Evolutionary conservation across 371 early-diverging fungal species (phyloP), one percentile per base, ranked within the genome.

Genomic region (Smittium mucronatum): DNA sequence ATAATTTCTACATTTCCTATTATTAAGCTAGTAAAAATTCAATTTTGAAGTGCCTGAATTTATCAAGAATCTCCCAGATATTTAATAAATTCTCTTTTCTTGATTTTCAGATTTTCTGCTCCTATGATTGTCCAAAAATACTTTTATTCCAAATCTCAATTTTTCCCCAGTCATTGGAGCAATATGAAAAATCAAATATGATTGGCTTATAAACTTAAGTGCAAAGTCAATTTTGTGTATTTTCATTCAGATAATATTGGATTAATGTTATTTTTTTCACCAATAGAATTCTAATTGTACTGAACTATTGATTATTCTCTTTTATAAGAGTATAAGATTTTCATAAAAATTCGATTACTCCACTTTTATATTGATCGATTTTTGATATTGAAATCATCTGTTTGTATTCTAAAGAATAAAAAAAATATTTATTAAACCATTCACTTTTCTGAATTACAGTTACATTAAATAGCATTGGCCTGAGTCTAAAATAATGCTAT

Each of bases 101-200:
- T 25, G 63, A 28, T 33, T 61, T 61, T 5, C n/a, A 61, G 5
- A 26, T n/a, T 28, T 61, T 30, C 5, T 15, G 16, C 26, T 30
- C 29, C 31, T 61, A 16, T 30, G 5, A 30, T 61, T 28, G 29
- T 5, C 16, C 5, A 33, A 30, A 30, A 15, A 5, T 5, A 30
- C 31, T 16, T n/a, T 28, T 30, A 33, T 61, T 61, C 63, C 63
- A 61, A 11, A 30, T 33, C 36, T 65, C 8, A 65, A 34, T n/a
- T 65, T 36, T 36, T 65, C 34, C 25, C 65, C 65, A 32, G 65
- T 65, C 25, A 65, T 65, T n/a, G 34, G n/a, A 15, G 34, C 65
- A 65, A n/a, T 36, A 65, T 65, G 65, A 33, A 34, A 33, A 2
- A 65, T 2, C 34, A 33, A 34, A n/a, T 33, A 31, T 65, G 34